A percentile compares a stretch with the other conserved stretches of the same genome.
Evolutionary conservation across 768 basidiomycete species (phyloP).

Genomic region (Mycena albidolilacea): DNA sequence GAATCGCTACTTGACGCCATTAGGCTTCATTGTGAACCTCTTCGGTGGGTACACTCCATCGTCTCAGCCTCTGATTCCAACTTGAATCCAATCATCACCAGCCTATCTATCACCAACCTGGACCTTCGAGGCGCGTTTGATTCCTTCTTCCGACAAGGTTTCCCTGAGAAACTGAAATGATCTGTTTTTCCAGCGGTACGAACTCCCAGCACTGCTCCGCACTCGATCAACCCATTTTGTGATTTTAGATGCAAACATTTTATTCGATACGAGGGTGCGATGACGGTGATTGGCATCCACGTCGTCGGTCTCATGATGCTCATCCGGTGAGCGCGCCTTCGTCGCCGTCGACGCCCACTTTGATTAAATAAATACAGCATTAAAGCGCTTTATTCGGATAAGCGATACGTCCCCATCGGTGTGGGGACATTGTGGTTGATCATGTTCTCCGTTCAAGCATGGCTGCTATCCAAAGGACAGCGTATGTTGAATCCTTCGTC

Average conservation of each 20-base stretch:
- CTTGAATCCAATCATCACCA: constrained; percentile 27
- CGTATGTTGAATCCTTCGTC: constrained; percentile 53
- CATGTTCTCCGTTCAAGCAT: constrained; percentile 64
- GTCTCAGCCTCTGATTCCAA: neutral
- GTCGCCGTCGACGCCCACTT: neutral
- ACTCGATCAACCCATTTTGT: neutral
- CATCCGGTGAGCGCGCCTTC: constrained; percentile 53
- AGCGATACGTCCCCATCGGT: constrained; percentile 48
- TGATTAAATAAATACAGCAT: constrained; percentile 39
- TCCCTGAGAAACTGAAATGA: neutral
- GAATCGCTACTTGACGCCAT: constrained; percentile 77
- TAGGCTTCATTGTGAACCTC: constrained; percentile 75
- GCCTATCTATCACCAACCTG: constrained; percentile 61
- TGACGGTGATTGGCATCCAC: constrained; percentile 67
- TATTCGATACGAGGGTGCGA: constrained; percentile 66
- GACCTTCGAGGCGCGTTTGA: constrained; percentile 52
- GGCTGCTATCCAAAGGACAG: constrained; percentile 65
- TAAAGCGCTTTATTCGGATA: constrained; percentile 54
- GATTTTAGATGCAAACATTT: constrained; percentile 59
- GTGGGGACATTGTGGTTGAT: constrained; percentile 55
- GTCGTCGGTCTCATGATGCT: constrained; percentile 73
- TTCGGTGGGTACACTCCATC: constrained; percentile 49
- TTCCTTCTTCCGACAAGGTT: neutral
- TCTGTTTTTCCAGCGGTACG: constrained; percentile 27
- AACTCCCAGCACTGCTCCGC: neutral